phyloP scores from a whole-genome alignment of 768 basidiomycete genomes.

The Lentinus tigrinus region DNA sequence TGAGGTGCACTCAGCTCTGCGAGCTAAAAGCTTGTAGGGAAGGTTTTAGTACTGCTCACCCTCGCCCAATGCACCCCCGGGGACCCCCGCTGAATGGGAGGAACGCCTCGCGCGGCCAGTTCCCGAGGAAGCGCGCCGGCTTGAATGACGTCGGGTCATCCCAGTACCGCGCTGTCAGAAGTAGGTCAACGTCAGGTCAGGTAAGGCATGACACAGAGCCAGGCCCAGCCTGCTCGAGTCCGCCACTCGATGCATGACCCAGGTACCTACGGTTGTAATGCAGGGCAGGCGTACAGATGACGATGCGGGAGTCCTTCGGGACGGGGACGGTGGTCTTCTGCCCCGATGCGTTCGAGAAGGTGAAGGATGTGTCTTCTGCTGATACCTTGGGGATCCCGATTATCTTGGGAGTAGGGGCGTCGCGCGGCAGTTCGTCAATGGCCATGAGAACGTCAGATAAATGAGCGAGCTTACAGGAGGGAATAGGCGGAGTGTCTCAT shows the following conservation, averaged over 20 bases:
- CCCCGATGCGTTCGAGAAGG: conserved; percentile 25
- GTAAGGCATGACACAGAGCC: no score
- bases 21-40: no score
- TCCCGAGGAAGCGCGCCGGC: conserved; percentile 47
- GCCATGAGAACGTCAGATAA: no score
- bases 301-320: conserved; percentile 27
- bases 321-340: conserved; percentile 25
- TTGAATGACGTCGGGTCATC: conserved; percentile 35
- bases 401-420: not conserved
- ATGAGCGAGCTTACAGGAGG: conserved; percentile 20
- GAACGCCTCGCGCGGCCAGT: conserved; percentile 57
- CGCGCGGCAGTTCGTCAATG: no score
- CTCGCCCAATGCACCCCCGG: conserved; percentile 45
- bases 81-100: conserved; percentile 50
- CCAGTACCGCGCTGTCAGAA: conserved; percentile 37
- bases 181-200: not conserved
- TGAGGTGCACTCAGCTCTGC: no score
- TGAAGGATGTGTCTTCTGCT: conserved; percentile 29
- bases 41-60: no score
- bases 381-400: conserved; percentile 26
- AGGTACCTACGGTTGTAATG: conserved; percentile 33
- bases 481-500: conserved; percentile 36
- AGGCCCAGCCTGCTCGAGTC: no score
- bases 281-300: conserved; percentile 28
- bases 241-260: not conserved